Evolutionary conservation across 2,329 filamentous ascomycete genomes (phyloP).

Genomic region (Alternaria sp.): DNA sequence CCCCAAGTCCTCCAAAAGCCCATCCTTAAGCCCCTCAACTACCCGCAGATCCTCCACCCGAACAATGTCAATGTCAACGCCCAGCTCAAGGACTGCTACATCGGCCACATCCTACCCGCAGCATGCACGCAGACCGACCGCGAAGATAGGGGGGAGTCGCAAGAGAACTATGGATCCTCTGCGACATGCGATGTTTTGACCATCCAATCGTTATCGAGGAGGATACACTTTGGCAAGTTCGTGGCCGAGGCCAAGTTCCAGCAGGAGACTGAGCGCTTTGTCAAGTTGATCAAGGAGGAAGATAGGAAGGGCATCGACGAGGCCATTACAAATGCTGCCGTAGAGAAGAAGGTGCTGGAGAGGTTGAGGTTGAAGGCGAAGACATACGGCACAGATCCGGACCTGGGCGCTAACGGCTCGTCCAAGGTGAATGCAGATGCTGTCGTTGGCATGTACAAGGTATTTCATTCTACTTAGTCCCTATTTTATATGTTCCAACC

Average conservation of each 20-base stretch:
- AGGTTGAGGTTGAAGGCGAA: constrained; percentile 85
- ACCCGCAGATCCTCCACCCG: constrained; percentile 84
- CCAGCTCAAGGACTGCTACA: constrained; percentile 86
- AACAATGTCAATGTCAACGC: constrained; percentile 93
- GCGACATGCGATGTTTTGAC: constrained; percentile 91
- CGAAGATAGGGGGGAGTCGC: constrained; percentile 80
- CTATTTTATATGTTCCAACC: not conserved
- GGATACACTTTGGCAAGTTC: constrained; percentile 98
- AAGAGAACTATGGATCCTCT: constrained; percentile 94
- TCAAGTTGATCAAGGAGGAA: constrained; percentile 78
- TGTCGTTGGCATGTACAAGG: constrained; percentile 54
- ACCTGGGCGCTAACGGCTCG: constrained; percentile 64
- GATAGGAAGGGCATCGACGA: constrained; percentile 84
- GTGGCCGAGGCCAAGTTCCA: constrained; percentile 96
- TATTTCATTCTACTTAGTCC: constrained; percentile 5
- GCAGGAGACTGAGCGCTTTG: constrained; percentile 81
- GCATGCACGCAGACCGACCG: constrained; percentile 82
- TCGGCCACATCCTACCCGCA: constrained; percentile 79
- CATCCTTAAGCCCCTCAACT: constrained; percentile 86
- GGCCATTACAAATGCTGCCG: constrained; percentile 87
- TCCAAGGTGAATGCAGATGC: constrained; percentile 92
- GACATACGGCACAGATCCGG: constrained; percentile 92
- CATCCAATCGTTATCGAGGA: constrained; percentile 85
- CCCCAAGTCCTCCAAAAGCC: constrained; percentile 78
- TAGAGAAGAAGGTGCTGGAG: constrained; percentile 92